Percentiles rank a stretch among this genome's conserved stretches.
Evolutionary conservation across 805 yeast species (phyloP).

Genomic region (Ogataea paraovalis): DNA sequence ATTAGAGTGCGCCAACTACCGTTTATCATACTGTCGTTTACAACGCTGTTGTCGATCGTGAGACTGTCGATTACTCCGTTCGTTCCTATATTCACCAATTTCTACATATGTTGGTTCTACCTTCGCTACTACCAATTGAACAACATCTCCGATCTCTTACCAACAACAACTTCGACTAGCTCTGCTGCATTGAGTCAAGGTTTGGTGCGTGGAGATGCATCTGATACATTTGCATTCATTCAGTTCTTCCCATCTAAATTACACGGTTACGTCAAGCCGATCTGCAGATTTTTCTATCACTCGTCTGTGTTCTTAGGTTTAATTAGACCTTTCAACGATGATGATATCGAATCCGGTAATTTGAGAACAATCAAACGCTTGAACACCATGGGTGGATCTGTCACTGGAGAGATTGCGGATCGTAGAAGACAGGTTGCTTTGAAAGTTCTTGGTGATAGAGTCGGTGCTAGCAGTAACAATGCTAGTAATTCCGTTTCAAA

Average conservation of each 20-base stretch:
- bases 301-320: slow-evolving; percentile 41
- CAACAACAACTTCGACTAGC: slow-evolving; percentile 11
- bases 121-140: slow-evolving; percentile 71
- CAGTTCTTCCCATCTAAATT: slow-evolving; percentile 75
- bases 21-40: slow-evolving; percentile 34
- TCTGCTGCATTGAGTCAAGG: slow-evolving; percentile 13
- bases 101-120: slow-evolving; percentile 69
- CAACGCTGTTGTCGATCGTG: slow-evolving; percentile 28
- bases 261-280: slow-evolving; percentile 47
- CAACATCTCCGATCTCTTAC: slow-evolving; percentile 27
- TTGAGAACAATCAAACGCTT: slow-evolving; percentile 63
- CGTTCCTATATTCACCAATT: slow-evolving; percentile 54
- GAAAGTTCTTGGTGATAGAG: slow-evolving; percentile 62
- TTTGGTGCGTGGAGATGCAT: slow-evolving; percentile 72
- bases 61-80: slow-evolving; percentile 42
- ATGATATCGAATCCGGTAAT: slow-evolving; percentile 70
- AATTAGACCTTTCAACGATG: slow-evolving; percentile 60
- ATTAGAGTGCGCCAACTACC: slow-evolving; percentile 64
- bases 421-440: slow-evolving; percentile 75
- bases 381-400: slow-evolving; percentile 24
- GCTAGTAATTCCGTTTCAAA: background rate
- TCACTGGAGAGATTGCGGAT: slow-evolving; percentile 52
- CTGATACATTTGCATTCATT: slow-evolving; percentile 79
- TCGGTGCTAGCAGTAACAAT: slow-evolving; percentile 5
- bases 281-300: slow-evolving; percentile 43